phyloP scores from a whole-genome alignment of 352 stramenopile species.

The Poterioochromonas sp. region DNA sequence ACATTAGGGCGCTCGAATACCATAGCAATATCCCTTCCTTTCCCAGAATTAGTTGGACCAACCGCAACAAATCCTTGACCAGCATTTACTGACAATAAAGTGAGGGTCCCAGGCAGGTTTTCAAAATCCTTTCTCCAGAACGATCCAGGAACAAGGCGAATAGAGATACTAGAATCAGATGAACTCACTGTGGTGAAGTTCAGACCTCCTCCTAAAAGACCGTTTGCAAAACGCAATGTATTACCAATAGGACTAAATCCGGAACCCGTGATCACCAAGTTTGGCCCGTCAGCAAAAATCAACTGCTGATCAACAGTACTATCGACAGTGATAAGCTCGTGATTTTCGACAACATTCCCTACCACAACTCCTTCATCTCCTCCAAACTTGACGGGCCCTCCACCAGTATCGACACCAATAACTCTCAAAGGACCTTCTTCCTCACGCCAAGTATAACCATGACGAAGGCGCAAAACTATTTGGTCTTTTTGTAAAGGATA shows the following conservation, averaged over 20 bases:
- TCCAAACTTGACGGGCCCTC: slow-evolving; percentile 8
- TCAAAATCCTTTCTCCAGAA: slow-evolving; percentile 41
- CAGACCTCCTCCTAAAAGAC: slow-evolving; percentile 36
- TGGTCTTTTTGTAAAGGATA: slow-evolving; percentile 9
- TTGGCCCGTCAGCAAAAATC: slow-evolving; percentile 43
- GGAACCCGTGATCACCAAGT: slow-evolving; percentile 33
- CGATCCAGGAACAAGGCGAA: slow-evolving; percentile 38
- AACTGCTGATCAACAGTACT: slow-evolving; percentile 1
- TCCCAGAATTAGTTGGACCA: slow-evolving; percentile 40
- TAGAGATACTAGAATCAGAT: slow-evolving; percentile 36
- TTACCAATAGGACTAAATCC: slow-evolving; percentile 40
- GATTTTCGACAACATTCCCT: slow-evolving; percentile 35
- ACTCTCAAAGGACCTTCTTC: neutral
- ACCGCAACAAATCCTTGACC: slow-evolving; percentile 43
- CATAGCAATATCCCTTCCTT: slow-evolving; percentile 44
- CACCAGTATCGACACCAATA: slow-evolving; percentile 32
- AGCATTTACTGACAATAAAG: slow-evolving; percentile 42
- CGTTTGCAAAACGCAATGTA: slow-evolving; percentile 43
- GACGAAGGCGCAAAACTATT: slow-evolving; percentile 1
- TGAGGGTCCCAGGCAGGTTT: slow-evolving; percentile 43
- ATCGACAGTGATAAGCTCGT: neutral
- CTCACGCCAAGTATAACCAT: slow-evolving; percentile 18
- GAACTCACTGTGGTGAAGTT: slow-evolving; percentile 43
- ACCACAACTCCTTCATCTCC: slow-evolving; percentile 33
- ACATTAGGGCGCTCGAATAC: slow-evolving; percentile 36